phyloP scores from a whole-genome alignment of 1,139 yeast species.

The Yamadazyma triangularis region DNA sequence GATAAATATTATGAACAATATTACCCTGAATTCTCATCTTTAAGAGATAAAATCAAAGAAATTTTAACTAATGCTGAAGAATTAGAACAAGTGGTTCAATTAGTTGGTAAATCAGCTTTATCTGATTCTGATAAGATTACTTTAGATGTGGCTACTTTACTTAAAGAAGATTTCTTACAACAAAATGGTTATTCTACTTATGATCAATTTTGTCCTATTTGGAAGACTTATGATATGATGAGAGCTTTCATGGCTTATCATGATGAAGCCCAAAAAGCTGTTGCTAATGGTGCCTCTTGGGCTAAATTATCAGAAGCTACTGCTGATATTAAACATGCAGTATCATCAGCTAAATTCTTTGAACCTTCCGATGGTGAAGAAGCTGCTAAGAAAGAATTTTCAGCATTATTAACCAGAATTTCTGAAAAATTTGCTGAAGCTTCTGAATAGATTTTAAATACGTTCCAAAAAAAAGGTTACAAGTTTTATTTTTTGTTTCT shows the following conservation, averaged over 20 bases:
- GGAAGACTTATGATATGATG: slow-evolving; percentile 99
- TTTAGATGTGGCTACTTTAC: slow-evolving; percentile 82
- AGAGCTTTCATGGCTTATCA: slow-evolving; percentile 84
- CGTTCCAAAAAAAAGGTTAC: too few relatives aligned
- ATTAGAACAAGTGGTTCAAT: slow-evolving; percentile 97
- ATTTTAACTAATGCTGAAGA: slow-evolving; percentile 96
- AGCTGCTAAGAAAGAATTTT: slow-evolving; percentile 72
- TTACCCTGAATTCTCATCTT: slow-evolving; percentile 85
- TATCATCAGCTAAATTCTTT: slow-evolving; percentile 90
- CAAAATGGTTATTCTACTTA: slow-evolving; percentile 98
- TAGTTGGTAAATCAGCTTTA: slow-evolving; percentile 97
- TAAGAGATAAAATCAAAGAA: slow-evolving; percentile 90
- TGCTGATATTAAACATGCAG: slow-evolving; percentile 85
- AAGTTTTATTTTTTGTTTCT: too few relatives aligned
- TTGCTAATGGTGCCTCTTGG: slow-evolving; percentile 94
- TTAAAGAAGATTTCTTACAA: slow-evolving; percentile 97
- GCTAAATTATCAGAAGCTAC: slow-evolving; percentile 85
- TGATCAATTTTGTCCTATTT: slow-evolving; percentile 98
- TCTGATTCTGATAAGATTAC: slow-evolving; percentile 96
- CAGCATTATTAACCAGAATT: slow-evolving; percentile 66
- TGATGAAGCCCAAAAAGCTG: slow-evolving; percentile 97
- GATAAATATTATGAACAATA: slow-evolving; percentile 79
- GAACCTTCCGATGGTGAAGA: slow-evolving; percentile 91
- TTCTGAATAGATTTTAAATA: slow-evolving; percentile 79
- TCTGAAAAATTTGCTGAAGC: slow-evolving; percentile 95